A percentile compares a stretch with the other conserved stretches of the same genome.
Evolutionary conservation across 1,139 yeast species (phyloP).

Genomic region (Protomyces pachydermus): DNA sequence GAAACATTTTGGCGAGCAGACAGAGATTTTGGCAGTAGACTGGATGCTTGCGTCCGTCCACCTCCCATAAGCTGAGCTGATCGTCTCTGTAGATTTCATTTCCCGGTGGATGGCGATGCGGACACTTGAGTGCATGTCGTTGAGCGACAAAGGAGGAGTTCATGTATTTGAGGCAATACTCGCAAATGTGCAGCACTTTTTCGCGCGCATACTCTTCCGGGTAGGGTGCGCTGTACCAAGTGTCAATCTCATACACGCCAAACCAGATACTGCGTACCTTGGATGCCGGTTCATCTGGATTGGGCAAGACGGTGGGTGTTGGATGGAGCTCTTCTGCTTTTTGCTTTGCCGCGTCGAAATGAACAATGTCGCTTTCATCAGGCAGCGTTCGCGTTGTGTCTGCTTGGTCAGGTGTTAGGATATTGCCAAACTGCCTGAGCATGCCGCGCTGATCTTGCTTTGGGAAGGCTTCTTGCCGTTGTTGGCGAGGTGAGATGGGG

Average conservation of each 20-base stretch:
- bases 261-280: constrained; percentile 52
- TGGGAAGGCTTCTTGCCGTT: constrained; percentile 11
- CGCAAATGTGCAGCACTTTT: constrained; percentile 67
- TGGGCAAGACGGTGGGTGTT: constrained; percentile 2
- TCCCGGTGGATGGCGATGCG: constrained; percentile 76
- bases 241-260: constrained; percentile 66
- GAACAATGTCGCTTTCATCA: constrained; percentile 46
- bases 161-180: constrained; percentile 78
- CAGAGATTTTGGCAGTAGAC: constrained; percentile 82
- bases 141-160: constrained; percentile 60
- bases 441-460: constrained; percentile 36
- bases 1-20: constrained; percentile 76
- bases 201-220: constrained; percentile 77
- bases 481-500: constrained; percentile 2
- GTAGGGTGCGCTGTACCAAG: constrained; percentile 92
- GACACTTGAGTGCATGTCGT: constrained; percentile 53
- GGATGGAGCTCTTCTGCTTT: constrained; percentile 5
- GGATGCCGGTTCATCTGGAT: constrained; percentile 30
- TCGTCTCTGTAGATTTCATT: constrained; percentile 76
- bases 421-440: constrained; percentile 57
- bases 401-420: constrained; percentile 56
- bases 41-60: constrained; percentile 82
- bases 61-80: constrained; percentile 71
- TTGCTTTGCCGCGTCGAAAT: constrained; percentile 44
- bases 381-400: constrained; percentile 61